Evolutionary conservation across 805 yeast genomes (phyloP), one percentile per base, ranked within the genome.

Genomic region (Priceomyces medius): DNA sequence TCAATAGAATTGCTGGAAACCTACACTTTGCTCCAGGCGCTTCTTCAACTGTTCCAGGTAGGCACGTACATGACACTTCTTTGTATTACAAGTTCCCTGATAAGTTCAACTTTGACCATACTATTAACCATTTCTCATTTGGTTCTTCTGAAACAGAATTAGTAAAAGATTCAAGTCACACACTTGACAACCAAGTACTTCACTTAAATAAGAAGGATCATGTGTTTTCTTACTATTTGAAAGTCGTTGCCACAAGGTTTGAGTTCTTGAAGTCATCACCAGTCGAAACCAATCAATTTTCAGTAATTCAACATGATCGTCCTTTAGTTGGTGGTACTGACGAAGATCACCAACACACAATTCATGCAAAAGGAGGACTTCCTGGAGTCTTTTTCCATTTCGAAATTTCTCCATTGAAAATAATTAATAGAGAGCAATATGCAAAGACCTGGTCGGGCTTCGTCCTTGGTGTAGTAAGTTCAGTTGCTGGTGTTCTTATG

Each of bases 1-100:
- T 93, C 56, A 87, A 87, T 63, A 80, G 95, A 65, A 85, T 93
- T 33, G 82, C 85, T 17, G 99, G 99, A 36, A 85, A 88, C 55
- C 66, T 93, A 48, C 98, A 93, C 68, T 89, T 93, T 73, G 97
- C 97, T 1, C 98, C 99, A 3, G 99, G 99, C 31, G 80, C 85
- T 19, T 81, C 95, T 2, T 74, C 72, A 54, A 77, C 82, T 29
- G 61, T 65, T 43, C 63, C 66, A 7, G 80, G 79, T 13, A 74
- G 75, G 38, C 99, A 93, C 61, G 73, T 79, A 44, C 99, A 93
- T 66, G 99, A 93, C 58, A 63, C 85, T 41, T 84, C 96, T 6
- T 71, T 88, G 40, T 93, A 77, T 64, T 66, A 68, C 21, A 71
- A 79, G 48, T 71, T 74, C 45, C 62, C 63, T 1, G 75, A 74